Evolutionary conservation across 169 alveolate species (phyloP).

Genomic region (Eimeria falciformis): DNA sequence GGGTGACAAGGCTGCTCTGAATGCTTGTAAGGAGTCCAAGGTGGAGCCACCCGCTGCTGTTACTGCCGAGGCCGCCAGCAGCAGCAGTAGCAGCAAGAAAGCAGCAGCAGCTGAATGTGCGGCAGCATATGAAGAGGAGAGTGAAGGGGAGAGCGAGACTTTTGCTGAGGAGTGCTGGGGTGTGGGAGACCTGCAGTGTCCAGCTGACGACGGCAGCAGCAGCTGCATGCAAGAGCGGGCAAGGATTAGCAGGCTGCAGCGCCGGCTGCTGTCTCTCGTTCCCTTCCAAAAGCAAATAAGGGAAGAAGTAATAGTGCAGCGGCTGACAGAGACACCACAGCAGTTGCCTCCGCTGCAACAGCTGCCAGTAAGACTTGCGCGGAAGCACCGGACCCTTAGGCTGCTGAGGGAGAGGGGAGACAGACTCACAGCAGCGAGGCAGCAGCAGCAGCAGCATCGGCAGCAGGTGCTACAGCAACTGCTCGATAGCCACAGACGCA

Average conservation of each 20-base stretch:
- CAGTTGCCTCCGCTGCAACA: slow-evolving; percentile 78
- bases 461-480: slow-evolving; percentile 63
- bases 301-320: slow-evolving; percentile 64
- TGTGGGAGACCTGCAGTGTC: slow-evolving; percentile 28
- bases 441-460: slow-evolving; percentile 72
- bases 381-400: slow-evolving; percentile 73
- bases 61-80: not conserved
- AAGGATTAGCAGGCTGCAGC: slow-evolving; percentile 58
- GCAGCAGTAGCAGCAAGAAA: slow-evolving; percentile 10
- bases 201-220: slow-evolving; percentile 65
- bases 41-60: slow-evolving; percentile 31
- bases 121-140: not conserved
- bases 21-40: not conserved
- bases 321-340: slow-evolving; percentile 65
- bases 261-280: slow-evolving; percentile 67
- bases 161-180: slow-evolving; percentile 23
- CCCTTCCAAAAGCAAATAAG: slow-evolving; percentile 61
- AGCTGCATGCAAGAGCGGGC: slow-evolving; percentile 66
- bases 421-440: slow-evolving; percentile 22
- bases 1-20: too few relatives aligned
- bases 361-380: slow-evolving; percentile 61
- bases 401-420: slow-evolving; percentile 75
- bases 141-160: not conserved
- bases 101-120: not conserved
- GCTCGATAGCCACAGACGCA: slow-evolving; percentile 57